phyloP scores from a whole-genome alignment of 75 land plant species.

The Picea glauca region DNA sequence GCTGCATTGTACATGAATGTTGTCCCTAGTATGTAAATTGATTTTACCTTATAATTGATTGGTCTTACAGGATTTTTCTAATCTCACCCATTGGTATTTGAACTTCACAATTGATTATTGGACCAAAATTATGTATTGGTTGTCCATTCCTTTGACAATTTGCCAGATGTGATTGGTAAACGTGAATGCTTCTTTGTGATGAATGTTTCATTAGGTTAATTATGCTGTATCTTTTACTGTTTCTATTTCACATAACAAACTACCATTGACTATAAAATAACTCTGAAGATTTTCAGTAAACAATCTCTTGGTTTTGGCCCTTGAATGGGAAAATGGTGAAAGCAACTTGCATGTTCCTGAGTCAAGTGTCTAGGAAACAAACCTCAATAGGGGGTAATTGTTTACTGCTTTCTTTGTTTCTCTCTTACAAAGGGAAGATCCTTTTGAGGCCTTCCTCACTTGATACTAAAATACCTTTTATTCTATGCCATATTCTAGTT shows the following conservation, averaged over 20 bases:
- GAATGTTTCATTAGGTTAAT: too few relatives aligned
- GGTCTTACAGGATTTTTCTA: not conserved
- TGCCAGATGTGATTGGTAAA: not conserved
- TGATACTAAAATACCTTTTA: too few relatives aligned
- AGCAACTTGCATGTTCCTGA: not conserved
- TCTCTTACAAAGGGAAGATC: not conserved
- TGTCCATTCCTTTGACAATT: not conserved
- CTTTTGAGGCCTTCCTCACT: not conserved
- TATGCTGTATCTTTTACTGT: not conserved
- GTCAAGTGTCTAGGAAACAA: not conserved
- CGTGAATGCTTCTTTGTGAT: not conserved
- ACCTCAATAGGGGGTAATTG: not conserved
- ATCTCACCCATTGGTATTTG: not conserved
- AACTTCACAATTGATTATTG: not conserved
- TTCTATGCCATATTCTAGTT: too few relatives aligned
- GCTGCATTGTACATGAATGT: not conserved
- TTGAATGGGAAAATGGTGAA: not conserved
- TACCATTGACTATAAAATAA: not conserved
- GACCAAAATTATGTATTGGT: not conserved
- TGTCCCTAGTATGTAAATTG: constrained; percentile 1
- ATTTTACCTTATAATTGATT: not conserved
- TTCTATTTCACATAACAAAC: not conserved
- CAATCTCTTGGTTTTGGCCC: not conserved
- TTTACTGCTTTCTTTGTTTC: not conserved
- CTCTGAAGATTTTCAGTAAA: not conserved